Evolutionary conservation across 495 filamentous ascomycete species (phyloP), one percentile per base, ranked within the genome.

Genomic region (Penicillium atrosanguineum): DNA sequence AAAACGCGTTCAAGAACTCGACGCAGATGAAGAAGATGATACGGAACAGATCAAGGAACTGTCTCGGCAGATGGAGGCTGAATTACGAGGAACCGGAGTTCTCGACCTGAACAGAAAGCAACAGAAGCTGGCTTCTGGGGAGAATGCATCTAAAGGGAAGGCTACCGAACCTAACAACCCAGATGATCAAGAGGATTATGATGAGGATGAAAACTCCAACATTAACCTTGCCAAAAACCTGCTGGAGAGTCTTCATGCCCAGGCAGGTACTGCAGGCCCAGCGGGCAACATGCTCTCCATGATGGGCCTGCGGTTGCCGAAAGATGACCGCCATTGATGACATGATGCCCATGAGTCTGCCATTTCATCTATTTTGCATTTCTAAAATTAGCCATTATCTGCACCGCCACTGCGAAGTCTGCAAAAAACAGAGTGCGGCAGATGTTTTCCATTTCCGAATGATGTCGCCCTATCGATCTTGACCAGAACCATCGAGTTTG

Each of bases 181-280:
- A 18, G 56, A 51, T 18, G 42, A 44, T 16, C 55, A 61, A 15
- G 63, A 79, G 14, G 86, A 86, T 52, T 78, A 91, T 9, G 57
- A 63, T 23, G 63, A 79, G 15, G 86, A 86, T 51, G 78, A 91
- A 11, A 79, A 92, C 53, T 81, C 90, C 40, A 90, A 96, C 60
- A 88, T 89, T 63, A 91, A 92, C 45, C 80, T 98, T 6, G 92
- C 89, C 34, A 90, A 89, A 65, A 97, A 96, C 63, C 69, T 97
- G 20, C 73, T 97, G n/a, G 88, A 96, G 71, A 89, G 87, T 62
- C 90, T 97, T 63, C 94, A 95, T 59, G 84, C 86, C 25, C 92
- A 97, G 65, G 89, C 74, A 6, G 93, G 93, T 36, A 79, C 87
- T 70, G 75, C 91, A 12, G 93, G 93, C 0, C 93, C 93, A 2